A percentile compares a stretch with the other conserved stretches of the same genome.
Evolutionary conservation across 2,329 filamentous ascomycete species (phyloP).

Genomic region (Pochonia chlamydosporia): DNA sequence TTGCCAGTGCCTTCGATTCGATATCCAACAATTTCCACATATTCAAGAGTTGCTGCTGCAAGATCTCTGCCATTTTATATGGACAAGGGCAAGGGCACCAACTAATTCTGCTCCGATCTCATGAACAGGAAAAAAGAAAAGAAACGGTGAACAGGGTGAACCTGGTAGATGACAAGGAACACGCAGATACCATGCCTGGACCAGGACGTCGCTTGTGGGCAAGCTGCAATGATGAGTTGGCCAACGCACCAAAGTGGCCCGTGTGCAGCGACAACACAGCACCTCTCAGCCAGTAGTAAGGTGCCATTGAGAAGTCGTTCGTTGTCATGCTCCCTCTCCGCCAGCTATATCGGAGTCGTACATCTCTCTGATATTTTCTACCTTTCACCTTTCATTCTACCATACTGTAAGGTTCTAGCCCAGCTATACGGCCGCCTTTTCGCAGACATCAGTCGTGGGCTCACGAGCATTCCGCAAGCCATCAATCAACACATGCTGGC

Average conservation of each 20-base stretch:
- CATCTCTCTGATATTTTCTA: neutral
- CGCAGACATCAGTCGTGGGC: too few relatives aligned
- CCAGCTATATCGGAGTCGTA: conserved; percentile 1
- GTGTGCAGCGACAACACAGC: conserved; percentile 25
- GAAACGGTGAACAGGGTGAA: neutral
- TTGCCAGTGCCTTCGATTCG: too few relatives aligned
- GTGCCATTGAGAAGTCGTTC: conserved; percentile 3
- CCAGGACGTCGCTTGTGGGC: conserved; percentile 19
- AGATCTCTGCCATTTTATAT: too few relatives aligned
- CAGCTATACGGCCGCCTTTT: too few relatives aligned
- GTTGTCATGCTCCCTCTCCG: conserved; percentile 4
- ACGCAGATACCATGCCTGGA: conserved; percentile 3
- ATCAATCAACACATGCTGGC: too few relatives aligned
- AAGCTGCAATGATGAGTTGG: conserved; percentile 38
- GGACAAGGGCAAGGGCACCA: too few relatives aligned
- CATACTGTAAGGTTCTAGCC: neutral
- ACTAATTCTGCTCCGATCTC: too few relatives aligned
- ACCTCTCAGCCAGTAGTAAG: conserved; percentile 3
- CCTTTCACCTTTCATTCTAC: neutral
- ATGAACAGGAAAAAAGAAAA: conserved; percentile 1
- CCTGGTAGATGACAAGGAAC: conserved; percentile 14
- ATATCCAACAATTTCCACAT: too few relatives aligned
- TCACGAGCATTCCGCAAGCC: too few relatives aligned
- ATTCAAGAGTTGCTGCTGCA: too few relatives aligned
- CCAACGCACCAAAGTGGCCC: conserved; percentile 37